Evolutionary conservation across 2,329 filamentous ascomycete species (phyloP).

Genomic region (Arthrobotrys sinensis): DNA sequence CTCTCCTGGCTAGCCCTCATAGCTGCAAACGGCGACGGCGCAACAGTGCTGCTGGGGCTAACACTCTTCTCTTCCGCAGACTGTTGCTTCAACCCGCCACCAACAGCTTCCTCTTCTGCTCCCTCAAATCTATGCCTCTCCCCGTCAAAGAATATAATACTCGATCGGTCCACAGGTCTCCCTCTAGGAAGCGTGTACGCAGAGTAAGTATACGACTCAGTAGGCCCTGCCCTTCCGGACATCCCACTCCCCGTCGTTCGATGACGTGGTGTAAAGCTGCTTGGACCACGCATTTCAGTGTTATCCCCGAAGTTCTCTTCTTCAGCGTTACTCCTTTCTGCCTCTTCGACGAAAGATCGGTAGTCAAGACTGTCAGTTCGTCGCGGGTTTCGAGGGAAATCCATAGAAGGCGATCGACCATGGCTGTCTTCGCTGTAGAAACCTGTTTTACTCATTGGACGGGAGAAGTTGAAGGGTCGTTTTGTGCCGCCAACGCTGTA

Average conservation of each 20-base stretch:
- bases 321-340: conserved; percentile 18
- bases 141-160: conserved; percentile 56
- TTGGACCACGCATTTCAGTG: conserved; percentile 45
- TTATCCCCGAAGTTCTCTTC: conserved; percentile 55
- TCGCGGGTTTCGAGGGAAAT: conserved; percentile 66
- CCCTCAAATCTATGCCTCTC: conserved; percentile 47
- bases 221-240: conserved; percentile 47
- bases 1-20: conserved; percentile 53
- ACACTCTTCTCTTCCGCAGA: conserved; percentile 35
- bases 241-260: conserved; percentile 47
- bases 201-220: conserved; percentile 55
- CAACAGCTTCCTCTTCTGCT: not conserved
- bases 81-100: conserved; percentile 16
- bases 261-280: conserved; percentile 47
- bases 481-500: conserved; percentile 76
- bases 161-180: conserved; percentile 45
- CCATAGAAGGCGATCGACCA: conserved; percentile 80
- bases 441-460: conserved; percentile 82
- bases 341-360: conserved; percentile 49
- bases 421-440: conserved; percentile 76
- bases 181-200: conserved; percentile 51
- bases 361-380: conserved; percentile 54
- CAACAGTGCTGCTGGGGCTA: conserved; percentile 21
- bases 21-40: conserved; percentile 48
- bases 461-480: conserved; percentile 92